Evolutionary conservation across 1,284 basidiomycete genomes (phyloP), one percentile per base, ranked within the genome.

Genomic region (Sanguinoderma infundibulare): DNA sequence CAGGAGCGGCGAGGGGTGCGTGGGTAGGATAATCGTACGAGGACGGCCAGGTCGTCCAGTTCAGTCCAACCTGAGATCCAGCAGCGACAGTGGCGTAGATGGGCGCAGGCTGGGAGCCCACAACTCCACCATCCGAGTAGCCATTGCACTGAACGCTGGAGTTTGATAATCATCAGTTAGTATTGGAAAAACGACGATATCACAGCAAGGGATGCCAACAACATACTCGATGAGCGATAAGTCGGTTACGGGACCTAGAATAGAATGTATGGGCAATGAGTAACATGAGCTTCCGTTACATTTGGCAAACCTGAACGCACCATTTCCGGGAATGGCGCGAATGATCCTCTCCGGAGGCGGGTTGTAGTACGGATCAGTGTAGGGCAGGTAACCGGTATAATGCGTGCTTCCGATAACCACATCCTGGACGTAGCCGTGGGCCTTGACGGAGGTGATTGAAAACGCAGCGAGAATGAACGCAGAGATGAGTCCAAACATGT

Each of bases 41-140:
- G 47, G 77, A 76, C 0, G 80, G 81, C 82, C 83, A 84, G 3
- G 77, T 74, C 0, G 82, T 83, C 82, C 82, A 83, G 68, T 82
- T 81, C 26, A 83, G 67, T 17, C 74, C 68, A 28, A 83, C 70
- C 32, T 74, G 64, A 9, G 77, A 74, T 2, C 82, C 83, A 14
- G 83, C 79, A 5, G 79, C 75, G 32, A 81, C 74, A 1, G 79
- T 79, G 2, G 76, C 83, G 58, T 71, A 73, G 35, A 83, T 69
- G 5, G 80, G 73, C 17, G 82, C 81, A 12, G 83, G 82, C 1
- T 76, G 74, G 20, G 78, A 79, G 17, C 72, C 75, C 20, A 72
- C 60, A 12, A 68, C 65, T 22, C 78, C 79, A 39, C 76, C 79
- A 14, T 69, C 77, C 8, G 76, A 65, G 58, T 75, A 79, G 0